These are phyloP conservation scores for Claviceps fusiformis DNA, from an alignment of 2,329 filamentous ascomycete species.

Conservation along the genomic window DNA sequence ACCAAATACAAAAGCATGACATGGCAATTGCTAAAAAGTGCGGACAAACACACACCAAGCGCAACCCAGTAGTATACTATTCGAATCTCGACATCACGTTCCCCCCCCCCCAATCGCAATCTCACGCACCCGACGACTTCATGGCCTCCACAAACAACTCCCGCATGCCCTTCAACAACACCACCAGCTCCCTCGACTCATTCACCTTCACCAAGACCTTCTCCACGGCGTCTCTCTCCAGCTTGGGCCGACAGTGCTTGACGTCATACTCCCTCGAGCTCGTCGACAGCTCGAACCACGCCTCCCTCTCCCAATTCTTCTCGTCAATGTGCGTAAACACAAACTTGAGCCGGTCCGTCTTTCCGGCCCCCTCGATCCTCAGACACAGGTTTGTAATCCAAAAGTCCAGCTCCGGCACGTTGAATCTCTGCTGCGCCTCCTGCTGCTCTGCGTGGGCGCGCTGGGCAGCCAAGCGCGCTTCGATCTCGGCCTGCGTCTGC, in stretches of 20 bases:
- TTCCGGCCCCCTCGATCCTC: slow-evolving; percentile 76
- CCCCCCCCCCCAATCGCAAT: too few species aligned
- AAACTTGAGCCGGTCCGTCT: slow-evolving; percentile 77
- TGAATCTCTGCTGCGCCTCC: slow-evolving; percentile 74
- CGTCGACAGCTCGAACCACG: slow-evolving; percentile 85
- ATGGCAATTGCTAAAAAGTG: not conserved
- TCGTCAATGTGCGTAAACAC: slow-evolving; percentile 79
- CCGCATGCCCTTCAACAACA: slow-evolving; percentile 70
- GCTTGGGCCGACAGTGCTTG: slow-evolving; percentile 64
- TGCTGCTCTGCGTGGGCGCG: slow-evolving; percentile 58
- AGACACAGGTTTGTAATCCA: slow-evolving; percentile 88
- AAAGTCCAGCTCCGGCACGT: slow-evolving; percentile 86
- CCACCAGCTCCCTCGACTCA: slow-evolving; percentile 59
- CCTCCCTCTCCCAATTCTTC: slow-evolving; percentile 75
- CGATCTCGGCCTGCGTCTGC: slow-evolving; percentile 57
- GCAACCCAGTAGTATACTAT: not conserved
- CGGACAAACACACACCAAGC: not conserved
- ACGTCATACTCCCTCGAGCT: slow-evolving; percentile 75
- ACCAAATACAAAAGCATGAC: not conserved
- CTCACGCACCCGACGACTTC: slow-evolving; percentile 23
- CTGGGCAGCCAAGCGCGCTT: slow-evolving; percentile 56
- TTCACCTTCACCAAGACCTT: slow-evolving; percentile 67
- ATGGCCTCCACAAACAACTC: slow-evolving; percentile 60
- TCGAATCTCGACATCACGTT: not conserved
- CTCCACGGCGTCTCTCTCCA: slow-evolving; percentile 67